Evolutionary conservation across 768 basidiomycete genomes (phyloP).

Genomic region (Candolleomyces efflorescens): DNA sequence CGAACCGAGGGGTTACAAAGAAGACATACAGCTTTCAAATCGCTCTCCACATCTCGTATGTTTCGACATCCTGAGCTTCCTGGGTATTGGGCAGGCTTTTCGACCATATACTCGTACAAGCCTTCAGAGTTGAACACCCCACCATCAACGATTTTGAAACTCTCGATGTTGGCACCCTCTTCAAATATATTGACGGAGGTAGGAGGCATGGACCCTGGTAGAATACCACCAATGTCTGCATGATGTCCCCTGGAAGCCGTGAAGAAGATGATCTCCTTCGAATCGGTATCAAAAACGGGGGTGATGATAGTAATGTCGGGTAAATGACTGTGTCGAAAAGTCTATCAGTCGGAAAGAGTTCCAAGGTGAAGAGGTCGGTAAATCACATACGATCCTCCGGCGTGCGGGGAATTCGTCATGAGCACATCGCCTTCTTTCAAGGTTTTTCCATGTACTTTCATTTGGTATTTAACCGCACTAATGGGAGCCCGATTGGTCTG

Average conservation of each 20-base stretch:
- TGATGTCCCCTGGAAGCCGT: slow-evolving; percentile 94
- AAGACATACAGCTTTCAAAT: slow-evolving; percentile 75
- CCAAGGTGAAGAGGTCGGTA: neutral
- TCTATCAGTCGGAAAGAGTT: neutral
- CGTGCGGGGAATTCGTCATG: slow-evolving; percentile 87
- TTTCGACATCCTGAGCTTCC: slow-evolving; percentile 87
- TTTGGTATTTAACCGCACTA: slow-evolving; percentile 87
- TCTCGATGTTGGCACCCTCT: slow-evolving; percentile 88
- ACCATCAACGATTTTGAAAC: slow-evolving; percentile 85
- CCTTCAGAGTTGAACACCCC: slow-evolving; percentile 78
- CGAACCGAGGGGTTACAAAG: neutral
- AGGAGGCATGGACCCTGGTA: slow-evolving; percentile 95
- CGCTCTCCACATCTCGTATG: slow-evolving; percentile 86
- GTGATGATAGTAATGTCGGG: slow-evolving; percentile 91
- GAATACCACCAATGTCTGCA: slow-evolving; percentile 89
- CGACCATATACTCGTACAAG: slow-evolving; percentile 75
- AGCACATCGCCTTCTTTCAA: slow-evolving; percentile 90
- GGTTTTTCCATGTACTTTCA: slow-evolving; percentile 64
- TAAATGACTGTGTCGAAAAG: slow-evolving; percentile 30
- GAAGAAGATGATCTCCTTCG: slow-evolving; percentile 81
- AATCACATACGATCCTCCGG: slow-evolving; percentile 76
- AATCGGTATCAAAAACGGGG: slow-evolving; percentile 72
- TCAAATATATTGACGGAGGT: slow-evolving; percentile 88
- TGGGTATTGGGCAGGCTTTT: slow-evolving; percentile 74
- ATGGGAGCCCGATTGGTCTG: neutral